A percentile compares a stretch with the other conserved stretches of the same genome.
phyloP scores from a whole-genome alignment of 768 basidiomycete species.

The Pisolithus microcarpus region DNA sequence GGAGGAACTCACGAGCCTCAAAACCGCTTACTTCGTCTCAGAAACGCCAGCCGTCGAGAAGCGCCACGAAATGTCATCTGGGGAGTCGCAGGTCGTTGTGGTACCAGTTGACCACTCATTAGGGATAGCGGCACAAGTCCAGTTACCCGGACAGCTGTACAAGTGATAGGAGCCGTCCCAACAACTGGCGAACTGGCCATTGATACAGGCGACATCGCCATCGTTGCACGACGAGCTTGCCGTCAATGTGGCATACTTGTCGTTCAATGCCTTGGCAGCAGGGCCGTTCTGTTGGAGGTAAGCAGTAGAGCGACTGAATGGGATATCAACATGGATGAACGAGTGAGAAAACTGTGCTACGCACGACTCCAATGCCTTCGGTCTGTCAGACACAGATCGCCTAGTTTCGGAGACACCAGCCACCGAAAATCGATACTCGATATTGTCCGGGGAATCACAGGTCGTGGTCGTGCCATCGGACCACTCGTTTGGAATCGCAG shows the following conservation, averaged over 20 bases:
- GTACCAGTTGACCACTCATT: slow-evolving; percentile 8
- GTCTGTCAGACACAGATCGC: background rate
- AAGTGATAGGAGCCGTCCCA: slow-evolving; percentile 5
- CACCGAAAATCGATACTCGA: slow-evolving; percentile 13
- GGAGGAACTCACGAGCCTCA: background rate
- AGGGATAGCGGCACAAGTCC: slow-evolving; percentile 8
- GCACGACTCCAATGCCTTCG: slow-evolving; percentile 1
- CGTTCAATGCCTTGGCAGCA: slow-evolving; percentile 7
- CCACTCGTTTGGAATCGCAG: slow-evolving; percentile 19
- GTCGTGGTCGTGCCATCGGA: slow-evolving; percentile 12
- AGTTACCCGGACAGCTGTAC: slow-evolving; percentile 1
- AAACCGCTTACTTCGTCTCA: background rate
- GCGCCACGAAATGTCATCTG: slow-evolving; percentile 4
- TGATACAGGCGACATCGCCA: slow-evolving; percentile 6
- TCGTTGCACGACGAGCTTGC: slow-evolving; percentile 5
- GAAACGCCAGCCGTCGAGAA: slow-evolving; percentile 4
- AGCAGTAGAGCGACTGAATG: slow-evolving; percentile 1
- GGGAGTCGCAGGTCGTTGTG: slow-evolving; percentile 7
- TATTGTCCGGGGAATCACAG: slow-evolving; percentile 12
- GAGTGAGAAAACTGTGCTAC: background rate
- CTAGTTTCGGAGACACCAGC: slow-evolving; percentile 14
- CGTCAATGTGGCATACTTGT: slow-evolving; percentile 5
- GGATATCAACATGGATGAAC: background rate
- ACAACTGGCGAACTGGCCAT: slow-evolving; percentile 6
- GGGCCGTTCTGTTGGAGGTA: slow-evolving; percentile 9